phyloP scores from a whole-genome alignment of 257 asterid genomes.

The Ocimum tenuiflorum region DNA sequence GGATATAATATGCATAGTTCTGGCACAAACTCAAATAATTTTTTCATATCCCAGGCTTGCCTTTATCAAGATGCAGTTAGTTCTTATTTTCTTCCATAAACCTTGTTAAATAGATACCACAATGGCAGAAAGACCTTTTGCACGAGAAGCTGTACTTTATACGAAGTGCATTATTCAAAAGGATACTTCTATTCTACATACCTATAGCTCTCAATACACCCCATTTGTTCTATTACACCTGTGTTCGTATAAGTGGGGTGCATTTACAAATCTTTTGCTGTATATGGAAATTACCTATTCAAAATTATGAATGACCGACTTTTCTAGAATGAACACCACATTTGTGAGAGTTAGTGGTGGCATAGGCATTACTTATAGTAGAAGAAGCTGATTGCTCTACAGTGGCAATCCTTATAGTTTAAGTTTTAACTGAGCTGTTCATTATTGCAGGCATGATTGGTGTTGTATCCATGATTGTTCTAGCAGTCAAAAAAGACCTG shows the following conservation, averaged over 20 bases:
- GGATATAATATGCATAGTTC: not conserved
- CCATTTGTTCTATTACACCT: not conserved
- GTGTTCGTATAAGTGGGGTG: not conserved
- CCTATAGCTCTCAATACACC: not conserved
- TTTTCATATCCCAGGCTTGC: not conserved
- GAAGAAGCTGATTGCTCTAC: not conserved
- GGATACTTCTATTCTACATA: not conserved
- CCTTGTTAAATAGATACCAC: not conserved
- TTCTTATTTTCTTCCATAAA: not conserved
- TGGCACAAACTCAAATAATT: not conserved
- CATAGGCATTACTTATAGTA: not conserved
- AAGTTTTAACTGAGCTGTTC: slow-evolving; percentile 6
- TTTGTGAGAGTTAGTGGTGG: not conserved
- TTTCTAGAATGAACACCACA: not conserved
- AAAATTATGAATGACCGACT: not conserved
- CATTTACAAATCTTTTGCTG: not conserved
- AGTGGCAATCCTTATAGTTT: not conserved
- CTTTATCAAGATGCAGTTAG: not conserved
- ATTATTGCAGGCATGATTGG: slow-evolving; percentile 41
- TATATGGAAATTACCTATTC: not conserved
- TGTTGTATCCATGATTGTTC: slow-evolving; percentile 38
- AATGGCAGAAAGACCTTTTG: not conserved
- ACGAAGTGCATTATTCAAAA: too few species aligned
- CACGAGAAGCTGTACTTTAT: too few species aligned
- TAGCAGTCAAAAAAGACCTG: slow-evolving; percentile 41